Evolutionary conservation across 2,329 filamentous ascomycete species (phyloP), one percentile per base, ranked within the genome.

Genomic region (Leptographium radiaticola): DNA sequence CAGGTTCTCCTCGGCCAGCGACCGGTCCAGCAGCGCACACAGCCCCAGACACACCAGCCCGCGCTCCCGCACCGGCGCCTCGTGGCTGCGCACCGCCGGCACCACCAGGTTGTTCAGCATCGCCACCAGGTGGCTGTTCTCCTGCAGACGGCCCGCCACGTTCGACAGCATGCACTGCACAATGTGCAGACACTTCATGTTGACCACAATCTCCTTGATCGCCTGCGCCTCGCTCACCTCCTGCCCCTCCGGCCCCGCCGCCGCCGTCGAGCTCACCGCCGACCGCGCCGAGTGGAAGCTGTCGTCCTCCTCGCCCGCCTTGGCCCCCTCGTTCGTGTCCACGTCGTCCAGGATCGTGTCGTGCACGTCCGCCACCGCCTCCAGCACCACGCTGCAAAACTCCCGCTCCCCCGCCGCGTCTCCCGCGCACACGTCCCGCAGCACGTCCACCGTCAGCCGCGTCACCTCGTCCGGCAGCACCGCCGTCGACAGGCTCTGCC

Each of bases 21-120:
- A 88, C 70, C 89, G 88, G 65, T 95, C 90, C 9, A 98, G 81
- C 34, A 98, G 76, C 60, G 90, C 90, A 67, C 89, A 96, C 11
- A 98, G 75, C 5, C 93, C 93, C 11, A 98, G 72, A 62, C 91
- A 97, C 20, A 94, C 76, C 13, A 98, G 74, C 18, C 93, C 93
- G 54, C 89, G 81, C 69, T 98, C 93, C 57, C 93, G 82, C 46
- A 98, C 89, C 1, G 90, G 89, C 6, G 89, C 87, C 65, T 97
- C 90, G 61, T 95, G 89, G 63, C 87, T 93, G 59, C 91, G 84
- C 16, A 98, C 91, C 33, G 93, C 93, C 8, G 93, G 93, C 2
- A 98, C 89, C 45, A 98, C 88, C 10, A 98, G 78, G 60, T 93
- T 97, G 73, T 98, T 97, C 50, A 98, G 76, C 86, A 97, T 96